Conservation (phyloP, 352 stramenopile genomes). For the Phytophthora sp. region DNA sequence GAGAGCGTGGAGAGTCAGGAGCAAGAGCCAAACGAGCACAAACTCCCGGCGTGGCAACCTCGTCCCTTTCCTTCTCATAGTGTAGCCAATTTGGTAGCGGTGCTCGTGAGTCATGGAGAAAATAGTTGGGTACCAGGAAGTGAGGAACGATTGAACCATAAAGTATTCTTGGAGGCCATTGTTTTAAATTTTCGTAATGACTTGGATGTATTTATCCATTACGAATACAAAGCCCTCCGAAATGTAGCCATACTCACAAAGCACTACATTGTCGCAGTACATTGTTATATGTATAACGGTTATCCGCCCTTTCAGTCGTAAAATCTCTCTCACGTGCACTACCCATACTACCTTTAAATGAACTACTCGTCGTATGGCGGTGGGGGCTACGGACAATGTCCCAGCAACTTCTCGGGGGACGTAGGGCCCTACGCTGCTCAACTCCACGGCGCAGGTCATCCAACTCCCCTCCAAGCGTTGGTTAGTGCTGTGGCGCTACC, state of each 20-base stretch:
- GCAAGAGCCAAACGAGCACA: constrained; percentile 1
- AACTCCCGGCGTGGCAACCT: constrained; percentile 3
- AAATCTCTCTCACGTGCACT: too few species aligned
- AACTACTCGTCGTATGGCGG: constrained; percentile 35
- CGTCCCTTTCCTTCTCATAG: background rate
- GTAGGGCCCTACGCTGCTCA: constrained; percentile 41
- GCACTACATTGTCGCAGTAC: too few species aligned
- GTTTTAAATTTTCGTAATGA: too few species aligned
- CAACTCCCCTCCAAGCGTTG: constrained; percentile 66
- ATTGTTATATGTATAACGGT: too few species aligned
- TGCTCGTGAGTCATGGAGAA: background rate
- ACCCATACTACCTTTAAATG: too few species aligned
- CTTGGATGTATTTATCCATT: too few species aligned
- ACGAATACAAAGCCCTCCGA: background rate
- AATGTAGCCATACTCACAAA: background rate
- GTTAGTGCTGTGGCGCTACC: constrained; percentile 72
- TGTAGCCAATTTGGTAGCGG: background rate
- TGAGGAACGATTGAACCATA: too few species aligned
- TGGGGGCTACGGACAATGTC: constrained; percentile 26
- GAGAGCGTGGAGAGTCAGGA: constrained; percentile 10
- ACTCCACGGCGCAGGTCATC: constrained; percentile 45
- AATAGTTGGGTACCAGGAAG: too few species aligned
- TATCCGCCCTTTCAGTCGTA: constrained; percentile 11
- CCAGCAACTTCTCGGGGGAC: constrained; percentile 24
- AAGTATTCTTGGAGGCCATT: too few species aligned